Conservation (phyloP, 352 stramenopile species). For the Globisporangium lucens region DNA sequence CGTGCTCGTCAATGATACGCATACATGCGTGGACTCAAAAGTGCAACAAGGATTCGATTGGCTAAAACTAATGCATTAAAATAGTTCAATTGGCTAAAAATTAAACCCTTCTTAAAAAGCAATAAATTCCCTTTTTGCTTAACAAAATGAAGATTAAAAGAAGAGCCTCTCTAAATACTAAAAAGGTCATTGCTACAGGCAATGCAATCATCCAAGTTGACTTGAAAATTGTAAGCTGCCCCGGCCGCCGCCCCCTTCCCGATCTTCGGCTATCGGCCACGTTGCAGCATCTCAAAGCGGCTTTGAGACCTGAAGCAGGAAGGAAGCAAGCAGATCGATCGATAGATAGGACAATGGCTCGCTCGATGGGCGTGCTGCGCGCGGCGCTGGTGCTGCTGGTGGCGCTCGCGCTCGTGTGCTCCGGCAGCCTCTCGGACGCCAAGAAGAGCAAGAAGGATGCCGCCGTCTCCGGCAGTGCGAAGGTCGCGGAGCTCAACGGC, state of each 20-base stretch:
- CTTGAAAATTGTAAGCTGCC: too few species aligned
- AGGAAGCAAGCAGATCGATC: background rate
- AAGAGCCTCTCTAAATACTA: too few species aligned
- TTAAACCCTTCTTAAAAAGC: too few species aligned
- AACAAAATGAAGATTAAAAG: too few species aligned
- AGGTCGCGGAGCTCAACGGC: conserved; percentile 53
- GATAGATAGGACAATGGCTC: background rate
- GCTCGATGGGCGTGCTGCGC: conserved; percentile 10
- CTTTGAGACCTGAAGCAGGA: background rate
- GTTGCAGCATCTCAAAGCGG: conserved; percentile 8
- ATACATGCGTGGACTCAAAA: background rate
- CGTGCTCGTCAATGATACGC: conserved; percentile 9
- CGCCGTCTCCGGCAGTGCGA: conserved; percentile 40
- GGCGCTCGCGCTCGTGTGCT: conserved; percentile 37
- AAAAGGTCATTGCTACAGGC: too few species aligned
- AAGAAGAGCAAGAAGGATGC: conserved; percentile 41
- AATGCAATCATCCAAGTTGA: too few species aligned
- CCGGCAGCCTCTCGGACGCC: conserved; percentile 22
- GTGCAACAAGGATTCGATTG: background rate
- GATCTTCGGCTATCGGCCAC: background rate
- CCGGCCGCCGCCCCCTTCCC: too few species aligned
- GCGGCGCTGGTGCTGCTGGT: conserved; percentile 34
- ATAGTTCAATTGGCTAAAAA: background rate
- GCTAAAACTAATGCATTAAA: background rate
- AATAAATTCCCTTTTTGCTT: too few species aligned